Percentiles rank a stretch among this genome's conserved stretches.
Evolutionary conservation across 1,284 basidiomycete genomes (phyloP).

Genomic region (Ceratobasidium sp.): DNA sequence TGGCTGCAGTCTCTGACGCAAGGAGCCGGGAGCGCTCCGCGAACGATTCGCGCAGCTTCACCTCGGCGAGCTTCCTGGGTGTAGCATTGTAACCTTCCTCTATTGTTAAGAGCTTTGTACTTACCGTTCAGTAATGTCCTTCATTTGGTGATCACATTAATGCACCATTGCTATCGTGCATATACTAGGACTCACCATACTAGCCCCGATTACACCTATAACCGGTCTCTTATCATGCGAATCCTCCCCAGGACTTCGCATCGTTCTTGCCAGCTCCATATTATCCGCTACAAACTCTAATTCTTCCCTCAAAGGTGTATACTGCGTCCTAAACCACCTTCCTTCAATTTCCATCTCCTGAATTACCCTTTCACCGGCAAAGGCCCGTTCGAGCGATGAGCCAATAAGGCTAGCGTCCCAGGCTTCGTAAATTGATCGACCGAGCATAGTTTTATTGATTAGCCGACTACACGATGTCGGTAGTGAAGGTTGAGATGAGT

Average conservation of each 20-base stretch:
- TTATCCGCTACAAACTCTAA: neutral
- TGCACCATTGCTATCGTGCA: no score
- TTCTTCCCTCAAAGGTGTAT: conserved; percentile 30
- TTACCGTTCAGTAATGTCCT: conserved; percentile 36
- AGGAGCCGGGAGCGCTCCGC: conserved; percentile 23
- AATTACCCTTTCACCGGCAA: conserved; percentile 14
- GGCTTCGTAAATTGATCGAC: conserved; percentile 22
- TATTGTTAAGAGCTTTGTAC: neutral
- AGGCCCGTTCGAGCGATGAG: conserved; percentile 8
- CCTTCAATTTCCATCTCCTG: conserved; percentile 36
- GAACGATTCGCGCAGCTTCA: conserved; percentile 26
- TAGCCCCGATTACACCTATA: conserved; percentile 26
- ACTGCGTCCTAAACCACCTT: conserved; percentile 33
- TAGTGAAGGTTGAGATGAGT: no score
- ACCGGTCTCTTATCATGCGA: conserved; percentile 19
- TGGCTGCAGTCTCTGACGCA: conserved; percentile 37
- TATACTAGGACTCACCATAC: neutral
- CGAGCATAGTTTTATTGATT: conserved; percentile 21
- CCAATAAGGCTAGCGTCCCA: conserved; percentile 18
- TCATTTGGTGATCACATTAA: no score
- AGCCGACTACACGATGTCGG: neutral
- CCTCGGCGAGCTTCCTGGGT: conserved; percentile 34
- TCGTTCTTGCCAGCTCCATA: neutral
- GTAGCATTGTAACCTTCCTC: neutral
- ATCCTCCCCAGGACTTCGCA: neutral